Percentiles rank a stretch among this genome's conserved stretches.
Conservation (phyloP, 768 basidiomycete species). For the Boletus coccyginus region DNA sequence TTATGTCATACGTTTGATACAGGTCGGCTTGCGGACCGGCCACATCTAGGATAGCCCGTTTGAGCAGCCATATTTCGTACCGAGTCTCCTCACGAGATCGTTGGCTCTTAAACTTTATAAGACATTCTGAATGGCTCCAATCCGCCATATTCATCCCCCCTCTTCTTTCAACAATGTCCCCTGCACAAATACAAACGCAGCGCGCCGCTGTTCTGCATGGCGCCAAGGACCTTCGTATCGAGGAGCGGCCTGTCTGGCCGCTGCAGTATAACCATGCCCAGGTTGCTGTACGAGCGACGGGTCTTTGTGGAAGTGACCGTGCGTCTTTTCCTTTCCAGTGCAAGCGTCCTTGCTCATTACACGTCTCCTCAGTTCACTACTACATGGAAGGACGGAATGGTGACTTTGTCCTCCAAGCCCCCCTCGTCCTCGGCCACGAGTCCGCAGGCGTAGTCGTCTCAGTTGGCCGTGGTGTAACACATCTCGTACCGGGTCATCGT, state of each 20-base stretch:
- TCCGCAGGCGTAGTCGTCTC: conserved; percentile 84
- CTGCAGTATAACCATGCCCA: conserved; percentile 75
- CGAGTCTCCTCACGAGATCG: conserved; percentile 35
- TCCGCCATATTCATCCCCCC: conserved; percentile 23
- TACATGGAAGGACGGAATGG: conserved; percentile 88
- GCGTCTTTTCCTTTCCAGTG: conserved; percentile 27
- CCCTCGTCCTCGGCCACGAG: conserved; percentile 93
- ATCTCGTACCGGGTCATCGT: conserved; percentile 72
- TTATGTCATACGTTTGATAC: conserved; percentile 26
- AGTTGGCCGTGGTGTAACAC: conserved; percentile 67
- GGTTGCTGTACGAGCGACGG: conserved; percentile 77
- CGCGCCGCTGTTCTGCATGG: conserved; percentile 81
- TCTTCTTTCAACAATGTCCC: conserved; percentile 38
- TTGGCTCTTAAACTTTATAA: conserved; percentile 33
- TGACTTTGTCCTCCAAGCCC: conserved; percentile 81
- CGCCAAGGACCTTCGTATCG: conserved; percentile 76
- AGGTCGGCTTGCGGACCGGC: conserved; percentile 34
- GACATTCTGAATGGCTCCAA: conserved; percentile 25
- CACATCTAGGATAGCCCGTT: conserved; percentile 18
- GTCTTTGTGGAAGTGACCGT: conserved; percentile 89
- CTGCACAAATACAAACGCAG: conserved; percentile 51
- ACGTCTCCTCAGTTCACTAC: conserved; percentile 70
- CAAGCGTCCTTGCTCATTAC: not conserved
- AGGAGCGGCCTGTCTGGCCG: conserved; percentile 68
- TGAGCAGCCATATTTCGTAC: conserved; percentile 26